Base-by-base conservation (phyloP, 2,329 filamentous ascomycete species). In the Shiraia bambusicola region DNA sequence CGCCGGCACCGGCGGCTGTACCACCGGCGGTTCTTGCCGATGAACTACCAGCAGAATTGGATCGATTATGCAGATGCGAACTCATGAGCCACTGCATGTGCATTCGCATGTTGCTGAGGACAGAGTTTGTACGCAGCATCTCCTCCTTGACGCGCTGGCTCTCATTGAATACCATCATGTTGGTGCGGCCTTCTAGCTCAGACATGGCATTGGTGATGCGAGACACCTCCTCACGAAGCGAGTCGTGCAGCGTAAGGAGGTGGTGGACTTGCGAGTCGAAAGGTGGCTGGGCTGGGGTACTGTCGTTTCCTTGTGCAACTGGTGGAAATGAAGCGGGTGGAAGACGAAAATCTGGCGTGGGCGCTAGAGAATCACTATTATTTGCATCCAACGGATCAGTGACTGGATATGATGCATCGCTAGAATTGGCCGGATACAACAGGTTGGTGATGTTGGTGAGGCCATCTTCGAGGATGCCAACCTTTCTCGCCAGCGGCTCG, bases 31-130 rank as follows among this genome's bases (percentile, higher is more conserved):
- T 50, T 43, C 61, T 52, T 32, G 54, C 45, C 6, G 56, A 53
- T 7, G 61, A 57, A 34, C 46, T 57, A 28, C 55, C 53, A 29
- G 58, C 45, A 30, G 60, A 52, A 30, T 46, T 61, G 12, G 54
- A 56, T 24, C 63, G 62, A 34, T 67, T 61, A 43, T 80, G 76
- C 45, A 82, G 62, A 13, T 78, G 75, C 2, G 77, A 73, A 45
- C 78, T 79, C 56, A 81, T 77, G 10, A 83, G 71, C 81, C 81
- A 83, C 37, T 82, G 79, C 15, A 84, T 70, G 54, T 84, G 81
- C 69, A 82, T 75, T 39, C 78, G 74, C 47, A 83, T 73, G 12
- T 73, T 76, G 50, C 75, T 78, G 31, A 84, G 72, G 28, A 79
- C 80, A 3, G 80, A 79, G 45, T 78, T 81, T 6, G 78, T 76